Base-by-base conservation (phyloP, 495 filamentous ascomycete species). In the Talaromyces liani region DNA sequence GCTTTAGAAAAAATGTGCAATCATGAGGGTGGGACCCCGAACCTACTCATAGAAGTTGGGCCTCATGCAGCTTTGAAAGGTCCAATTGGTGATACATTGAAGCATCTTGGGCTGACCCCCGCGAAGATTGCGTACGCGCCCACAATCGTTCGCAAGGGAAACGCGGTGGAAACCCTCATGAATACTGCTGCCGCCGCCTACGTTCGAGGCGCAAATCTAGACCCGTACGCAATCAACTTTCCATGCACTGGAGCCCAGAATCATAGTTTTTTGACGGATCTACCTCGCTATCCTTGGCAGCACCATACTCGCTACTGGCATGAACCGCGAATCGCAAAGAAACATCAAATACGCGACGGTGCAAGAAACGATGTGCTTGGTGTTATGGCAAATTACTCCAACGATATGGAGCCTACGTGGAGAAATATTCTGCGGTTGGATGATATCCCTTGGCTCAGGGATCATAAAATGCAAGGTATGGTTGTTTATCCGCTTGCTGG, bases 301-400 rank as follows among this genome's bases (percentile, higher is more conserved):
- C 74, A 83, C 56, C 59, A 65, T 2, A 69, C 68, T 6, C 65
- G 64, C 3, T 72, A 75, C 64, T 80, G 73, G 73, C 65, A 71
- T 20, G 76, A 83, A 61, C 77, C 79, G 18, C 79, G 84, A 34
- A 76, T 84, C 68, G 78, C 76, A 0, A 69, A 75, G 18, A 71
- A 81, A 45, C 83, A 84, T 65, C 18, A 53, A 10, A 62, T 51
- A 25, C 60, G 54, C 3, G 60, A 68, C 20, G 41, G 65, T 9
- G 27, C 45, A 8, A 79, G 83, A 6, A 82, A 82, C 36, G 83
- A 87, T 65, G 70, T 88, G 0, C 72, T 89, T 1, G 87, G 87
- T 31, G 57, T 69, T 12, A 60, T 65, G 61, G 69, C 67, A 10
- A 66, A 67, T 14, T 73, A 73, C 41, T 71, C 71, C 9, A 71